Conservation (phyloP, 495 filamentous ascomycete species). For the Neurospora cerealis region DNA sequence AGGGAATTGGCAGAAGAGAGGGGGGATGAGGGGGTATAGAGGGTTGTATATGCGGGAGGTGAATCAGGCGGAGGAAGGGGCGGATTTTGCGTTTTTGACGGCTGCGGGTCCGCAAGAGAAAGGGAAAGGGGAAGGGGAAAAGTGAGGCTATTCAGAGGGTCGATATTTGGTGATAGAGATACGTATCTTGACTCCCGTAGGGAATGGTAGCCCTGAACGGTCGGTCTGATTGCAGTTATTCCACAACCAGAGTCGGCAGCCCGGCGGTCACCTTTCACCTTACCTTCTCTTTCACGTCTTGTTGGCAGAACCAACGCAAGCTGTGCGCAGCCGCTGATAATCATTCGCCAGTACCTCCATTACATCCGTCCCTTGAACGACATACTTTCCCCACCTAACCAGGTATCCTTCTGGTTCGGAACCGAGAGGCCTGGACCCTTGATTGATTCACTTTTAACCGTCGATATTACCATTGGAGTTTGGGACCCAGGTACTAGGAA, state of each 20-base stretch:
- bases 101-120: conserved; percentile 26
- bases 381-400: neutral
- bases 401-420: neutral
- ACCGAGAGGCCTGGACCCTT: neutral
- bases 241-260: neutral
- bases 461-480: neutral
- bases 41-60: conserved; percentile 55
- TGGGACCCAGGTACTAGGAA: neutral
- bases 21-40: conserved; percentile 46
- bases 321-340: neutral
- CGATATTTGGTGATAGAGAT: neutral
- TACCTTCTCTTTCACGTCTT: neutral
- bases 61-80: conserved; percentile 53
- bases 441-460: neutral
- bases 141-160: neutral
- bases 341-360: neutral
- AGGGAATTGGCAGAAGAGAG: conserved; percentile 26
- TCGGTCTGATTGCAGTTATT: neutral
- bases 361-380: neutral
- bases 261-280: neutral
- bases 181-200: neutral
- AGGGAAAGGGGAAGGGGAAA: neutral
- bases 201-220: neutral
- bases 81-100: conserved; percentile 55
- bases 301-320: neutral